phyloP scores from a whole-genome alignment of 306 rosid genomes.

The Quercus glauca region DNA sequence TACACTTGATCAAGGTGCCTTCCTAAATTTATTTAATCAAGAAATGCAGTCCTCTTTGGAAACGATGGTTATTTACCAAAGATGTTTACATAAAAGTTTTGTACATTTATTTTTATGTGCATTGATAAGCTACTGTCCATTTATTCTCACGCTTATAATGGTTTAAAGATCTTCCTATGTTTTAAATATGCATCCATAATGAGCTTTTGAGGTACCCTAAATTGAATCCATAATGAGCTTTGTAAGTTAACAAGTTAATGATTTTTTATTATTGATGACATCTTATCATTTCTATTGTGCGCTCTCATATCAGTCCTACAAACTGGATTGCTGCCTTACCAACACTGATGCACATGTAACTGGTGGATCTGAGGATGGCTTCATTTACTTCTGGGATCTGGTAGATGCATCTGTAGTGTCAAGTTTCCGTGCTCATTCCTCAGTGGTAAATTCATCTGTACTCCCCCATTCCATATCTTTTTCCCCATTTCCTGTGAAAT shows the following conservation, averaged over 20 bases:
- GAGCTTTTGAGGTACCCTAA: constrained; percentile 5
- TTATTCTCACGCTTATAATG: not conserved
- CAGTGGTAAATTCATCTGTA: constrained; percentile 57
- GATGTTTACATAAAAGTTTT: not conserved
- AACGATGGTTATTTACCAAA: not conserved
- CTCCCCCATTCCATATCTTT: too few species aligned
- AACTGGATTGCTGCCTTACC: constrained; percentile 93
- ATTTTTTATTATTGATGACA: constrained; percentile 8
- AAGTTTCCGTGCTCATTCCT: constrained; percentile 73
- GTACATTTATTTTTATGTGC: not conserved
- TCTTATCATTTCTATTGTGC: constrained; percentile 14
- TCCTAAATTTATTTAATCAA: not conserved
- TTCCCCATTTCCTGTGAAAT: not conserved
- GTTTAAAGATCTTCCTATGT: not conserved
- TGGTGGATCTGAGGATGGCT: constrained; percentile 95
- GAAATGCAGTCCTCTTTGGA: not conserved
- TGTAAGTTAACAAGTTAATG: not conserved
- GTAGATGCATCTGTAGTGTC: constrained; percentile 85
- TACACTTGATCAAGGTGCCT: not conserved
- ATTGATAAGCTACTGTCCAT: not conserved
- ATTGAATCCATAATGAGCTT: not conserved
- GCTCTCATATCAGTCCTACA: constrained; percentile 60
- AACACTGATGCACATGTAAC: constrained; percentile 83
- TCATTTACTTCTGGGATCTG: constrained; percentile 84
- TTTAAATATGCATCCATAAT: not conserved